These are phyloP conservation scores for Lentinus brumalis DNA, from an alignment of 768 basidiomycete species.

Conservation along the genomic window DNA sequence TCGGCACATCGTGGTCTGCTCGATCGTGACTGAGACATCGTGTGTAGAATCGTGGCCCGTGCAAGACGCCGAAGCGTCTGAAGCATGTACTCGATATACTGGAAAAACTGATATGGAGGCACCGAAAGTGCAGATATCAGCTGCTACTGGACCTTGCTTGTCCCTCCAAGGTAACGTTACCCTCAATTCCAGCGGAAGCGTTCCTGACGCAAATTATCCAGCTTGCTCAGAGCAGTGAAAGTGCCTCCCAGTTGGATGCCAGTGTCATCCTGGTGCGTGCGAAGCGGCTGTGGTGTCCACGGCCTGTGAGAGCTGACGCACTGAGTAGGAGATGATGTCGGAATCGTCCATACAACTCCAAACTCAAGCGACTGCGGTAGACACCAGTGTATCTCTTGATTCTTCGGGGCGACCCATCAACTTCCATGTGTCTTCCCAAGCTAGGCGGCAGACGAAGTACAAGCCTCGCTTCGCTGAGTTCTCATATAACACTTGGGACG, in stretches of 20 bases:
- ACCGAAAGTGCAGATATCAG: constrained; percentile 70
- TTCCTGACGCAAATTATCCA: not conserved
- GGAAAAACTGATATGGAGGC: constrained; percentile 65
- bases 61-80: constrained; percentile 77
- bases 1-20: too few relatives aligned
- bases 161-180: constrained; percentile 67
- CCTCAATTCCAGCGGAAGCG: not conserved
- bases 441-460: constrained; percentile 42
- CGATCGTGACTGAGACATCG: not conserved
- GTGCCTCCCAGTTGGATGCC: constrained; percentile 52
- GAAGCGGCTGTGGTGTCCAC: not conserved
- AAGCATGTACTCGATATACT: constrained; percentile 54
- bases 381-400: constrained; percentile 51
- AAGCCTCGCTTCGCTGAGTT: constrained; percentile 86
- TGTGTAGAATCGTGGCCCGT: constrained; percentile 36
- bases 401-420: constrained; percentile 50
- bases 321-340: constrained; percentile 69
- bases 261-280: constrained; percentile 60
- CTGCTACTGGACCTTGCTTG: constrained; percentile 66
- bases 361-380: constrained; percentile 49
- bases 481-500: constrained; percentile 65
- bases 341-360: constrained; percentile 58
- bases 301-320: not conserved
- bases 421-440: constrained; percentile 49
- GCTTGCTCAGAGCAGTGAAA: constrained; percentile 41